A percentile compares a stretch with the other conserved stretches of the same genome.
Evolutionary conservation across 495 filamentous ascomycete genomes (phyloP).

Genomic region (Rostrohypoxylon terebratum): DNA sequence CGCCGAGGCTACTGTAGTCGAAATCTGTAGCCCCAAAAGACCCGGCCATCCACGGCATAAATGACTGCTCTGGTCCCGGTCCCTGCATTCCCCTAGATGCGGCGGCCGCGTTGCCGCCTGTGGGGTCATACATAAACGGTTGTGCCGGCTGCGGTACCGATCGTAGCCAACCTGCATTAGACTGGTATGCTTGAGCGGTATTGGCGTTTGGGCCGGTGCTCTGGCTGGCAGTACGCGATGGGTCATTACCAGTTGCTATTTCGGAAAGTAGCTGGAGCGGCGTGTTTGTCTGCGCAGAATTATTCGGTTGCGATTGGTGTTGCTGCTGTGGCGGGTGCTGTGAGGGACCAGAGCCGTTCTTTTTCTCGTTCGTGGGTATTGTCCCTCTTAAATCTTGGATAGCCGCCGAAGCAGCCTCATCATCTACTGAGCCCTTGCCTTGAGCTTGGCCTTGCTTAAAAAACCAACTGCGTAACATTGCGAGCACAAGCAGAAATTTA

Average conservation of each 20-base stretch:
- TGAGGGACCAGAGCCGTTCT: conserved; percentile 20
- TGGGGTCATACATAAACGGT: conserved; percentile 49
- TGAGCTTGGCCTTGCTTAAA: conserved; percentile 54
- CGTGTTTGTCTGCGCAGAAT: conserved; percentile 57
- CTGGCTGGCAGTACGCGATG: conserved; percentile 36
- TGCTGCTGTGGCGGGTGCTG: conserved; percentile 38
- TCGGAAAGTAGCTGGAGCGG: conserved; percentile 76
- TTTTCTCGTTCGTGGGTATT: conserved; percentile 5
- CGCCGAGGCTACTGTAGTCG: conserved; percentile 54
- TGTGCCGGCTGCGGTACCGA: conserved; percentile 29
- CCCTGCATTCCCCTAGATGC: conserved; percentile 4
- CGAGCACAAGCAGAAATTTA: conserved; percentile 81
- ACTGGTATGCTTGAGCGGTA: background rate
- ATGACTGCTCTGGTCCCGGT: conserved; percentile 14
- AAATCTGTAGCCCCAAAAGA: conserved; percentile 51
- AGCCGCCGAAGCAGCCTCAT: background rate
- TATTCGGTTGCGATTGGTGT: conserved; percentile 43
- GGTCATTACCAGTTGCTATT: conserved; percentile 70
- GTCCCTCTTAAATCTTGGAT: background rate
- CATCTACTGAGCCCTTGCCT: conserved; percentile 21
- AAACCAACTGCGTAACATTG: conserved; percentile 81
- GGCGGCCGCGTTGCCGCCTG: conserved; percentile 2
- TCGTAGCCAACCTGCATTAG: conserved; percentile 26
- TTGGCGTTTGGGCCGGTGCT: conserved; percentile 21
- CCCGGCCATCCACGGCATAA: conserved; percentile 50